Evolutionary conservation across 306 rosid species (phyloP), one percentile per base, ranked within the genome.

Genomic region (Dalbergia cochinchinensis): DNA sequence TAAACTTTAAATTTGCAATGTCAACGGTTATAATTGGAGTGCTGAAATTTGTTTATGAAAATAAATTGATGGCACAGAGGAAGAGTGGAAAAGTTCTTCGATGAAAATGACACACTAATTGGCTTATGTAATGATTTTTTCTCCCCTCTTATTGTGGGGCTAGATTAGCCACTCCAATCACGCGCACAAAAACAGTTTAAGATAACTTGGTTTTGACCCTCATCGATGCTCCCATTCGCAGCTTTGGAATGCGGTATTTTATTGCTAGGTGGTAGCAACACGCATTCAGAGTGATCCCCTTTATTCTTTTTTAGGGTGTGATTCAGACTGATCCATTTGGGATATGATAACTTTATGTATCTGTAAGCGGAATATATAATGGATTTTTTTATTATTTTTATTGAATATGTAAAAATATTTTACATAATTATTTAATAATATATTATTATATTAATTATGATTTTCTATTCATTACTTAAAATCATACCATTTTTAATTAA

Each of bases 1-100:
- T 68, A 4, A n/a, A 53, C 20, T 54, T 54, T 16, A 54, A 16
- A 1, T 51, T 75, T 76, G 6, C 64, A 65, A 66, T 53, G 82
- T 78, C 69, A 78, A 68, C 82, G 13, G 9, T 41, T 44, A 78
- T 55, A n/a, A 78, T 57, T 78, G 59, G 3, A 15, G 35, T 57
- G 69, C 53, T 66, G 37, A 42, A 67, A n/a, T 15, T 14, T 8
- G 39, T 31, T 14, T 8, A 8, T n/a, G 35, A 11, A 5, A 57
- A 5, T 4, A n/a, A 41, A 39, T 42, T 26, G 82, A 55, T 42
- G 48, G 37, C 9, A 3, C 22, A 53, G 19, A 5, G 35, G 12
- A 45, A 69, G 41, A 47, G 34, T 69, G 60, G 19, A 8, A 4
- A 66, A 19, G 14, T 68, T 76, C 72, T 18, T 57, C 51, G 4